Evolutionary conservation across 345 rosid species (phyloP).

Genomic region (Raphanus sativus): DNA sequence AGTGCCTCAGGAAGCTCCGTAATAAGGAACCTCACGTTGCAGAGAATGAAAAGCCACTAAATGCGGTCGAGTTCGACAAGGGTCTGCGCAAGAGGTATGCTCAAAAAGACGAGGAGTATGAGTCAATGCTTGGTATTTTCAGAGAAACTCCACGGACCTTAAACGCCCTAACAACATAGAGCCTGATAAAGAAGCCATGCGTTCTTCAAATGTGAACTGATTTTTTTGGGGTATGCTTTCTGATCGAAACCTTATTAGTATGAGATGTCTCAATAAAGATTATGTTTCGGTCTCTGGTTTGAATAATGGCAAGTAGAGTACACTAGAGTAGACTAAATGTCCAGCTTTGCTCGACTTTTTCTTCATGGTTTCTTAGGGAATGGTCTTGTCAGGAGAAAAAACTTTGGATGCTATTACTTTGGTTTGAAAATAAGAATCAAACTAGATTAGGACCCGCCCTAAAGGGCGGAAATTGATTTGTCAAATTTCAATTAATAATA

Average conservation of each 20-base stretch:
- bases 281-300: slow-evolving; percentile 24
- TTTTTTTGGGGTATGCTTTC: slow-evolving; percentile 21
- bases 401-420: slow-evolving; percentile 2
- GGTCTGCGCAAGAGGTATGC: slow-evolving; percentile 79
- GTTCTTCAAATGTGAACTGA: slow-evolving; percentile 48
- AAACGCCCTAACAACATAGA: slow-evolving; percentile 68
- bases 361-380: slow-evolving; percentile 21
- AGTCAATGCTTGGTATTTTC: slow-evolving; percentile 79
- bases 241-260: background rate
- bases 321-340: slow-evolving; percentile 19
- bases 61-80: slow-evolving; percentile 84
- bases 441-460: too few relatives aligned
- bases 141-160: slow-evolving; percentile 79
- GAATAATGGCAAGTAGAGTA: slow-evolving; percentile 27
- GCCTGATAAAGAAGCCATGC: slow-evolving; percentile 58
- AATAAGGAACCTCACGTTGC: slow-evolving; percentile 75
- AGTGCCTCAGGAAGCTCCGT: slow-evolving; percentile 79
- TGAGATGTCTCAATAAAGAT: slow-evolving; percentile 1
- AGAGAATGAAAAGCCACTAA: slow-evolving; percentile 80
- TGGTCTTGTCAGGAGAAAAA: slow-evolving; percentile 6
- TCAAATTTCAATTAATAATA: too few relatives aligned
- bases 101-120: slow-evolving; percentile 68
- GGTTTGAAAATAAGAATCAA: slow-evolving; percentile 10
- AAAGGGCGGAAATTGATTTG: too few relatives aligned
- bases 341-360: background rate